Base-by-base conservation (phyloP, 2,329 filamentous ascomycete species). In the Dothideomycetidae sp. region DNA sequence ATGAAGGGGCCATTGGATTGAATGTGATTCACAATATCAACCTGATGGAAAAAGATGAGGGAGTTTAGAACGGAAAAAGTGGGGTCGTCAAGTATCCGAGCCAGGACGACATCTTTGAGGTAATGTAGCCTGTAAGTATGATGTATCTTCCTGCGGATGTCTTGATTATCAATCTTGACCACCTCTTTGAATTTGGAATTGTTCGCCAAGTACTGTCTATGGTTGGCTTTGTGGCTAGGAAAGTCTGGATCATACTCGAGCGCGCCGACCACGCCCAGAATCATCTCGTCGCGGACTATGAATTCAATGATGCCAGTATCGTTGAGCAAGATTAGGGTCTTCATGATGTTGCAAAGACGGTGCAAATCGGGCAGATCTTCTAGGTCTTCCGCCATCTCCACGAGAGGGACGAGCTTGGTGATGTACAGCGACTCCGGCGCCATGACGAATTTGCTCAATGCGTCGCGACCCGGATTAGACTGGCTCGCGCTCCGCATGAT, bases 201-300 rank as follows among this genome's bases (percentile, higher is more conserved):
- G 54, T 90, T 84, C 44, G 79, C 76, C 37, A 98, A 69, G 68
- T 92, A 98, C 53, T 90, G 83, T 41, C 90, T 76, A 55, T 98
- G 90, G 53, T 96, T 96, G 15, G 90, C 88, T 57, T 94, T 96
- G 67, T 96, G 90, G 42, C 80, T 85, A 5, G 90, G 90, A 50
- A 96, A 98, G 59, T 98, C 90, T 1, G 90, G 88, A 51, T 98
- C 90, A 62, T 96, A 98, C 65, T 98, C 90, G 45, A 98, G 66
- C 15, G 90, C 90, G 42, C 90, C 90, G 26, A 98, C 86, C 16
- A 96, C 88, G 12, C 88, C 90, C 47, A 93, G 63, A 31, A 96
- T 77, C 47, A 86, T 79, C 41, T 85, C 75, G 59, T 96, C 88
- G 10, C 81, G 83, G 16, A 98, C 86, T 10, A 88, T 81, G 48